These are phyloP conservation scores for Glebionis coronaria DNA, from an alignment of 129 eudicot genomes.

Conservation along the genomic window DNA sequence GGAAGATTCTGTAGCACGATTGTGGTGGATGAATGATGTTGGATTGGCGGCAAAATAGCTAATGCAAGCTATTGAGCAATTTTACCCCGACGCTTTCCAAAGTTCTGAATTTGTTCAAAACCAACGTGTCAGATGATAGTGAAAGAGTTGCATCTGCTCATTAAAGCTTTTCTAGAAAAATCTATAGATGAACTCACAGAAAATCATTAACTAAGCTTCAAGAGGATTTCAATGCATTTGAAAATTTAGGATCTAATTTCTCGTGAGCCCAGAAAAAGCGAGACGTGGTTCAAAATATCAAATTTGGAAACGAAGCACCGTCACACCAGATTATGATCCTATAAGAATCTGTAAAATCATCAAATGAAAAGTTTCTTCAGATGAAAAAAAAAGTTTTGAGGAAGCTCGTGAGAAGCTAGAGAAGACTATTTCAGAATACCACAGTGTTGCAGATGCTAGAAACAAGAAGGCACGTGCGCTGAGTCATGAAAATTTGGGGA, in stretches of 20 bases:
- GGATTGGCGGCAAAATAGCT: too few species aligned
- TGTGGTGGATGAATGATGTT: too few species aligned
- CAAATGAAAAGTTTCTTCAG: background rate
- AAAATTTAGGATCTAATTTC: background rate
- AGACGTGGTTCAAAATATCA: background rate
- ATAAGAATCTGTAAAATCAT: background rate
- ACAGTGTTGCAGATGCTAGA: background rate
- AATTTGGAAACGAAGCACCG: background rate
- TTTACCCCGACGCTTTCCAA: too few species aligned
- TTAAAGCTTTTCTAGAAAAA: background rate
- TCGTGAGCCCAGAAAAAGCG: constrained; percentile 5
- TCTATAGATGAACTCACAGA: background rate
- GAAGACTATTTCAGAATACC: background rate
- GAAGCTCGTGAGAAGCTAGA: background rate
- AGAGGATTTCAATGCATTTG: background rate
- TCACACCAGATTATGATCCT: background rate
- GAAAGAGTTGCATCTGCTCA: background rate
- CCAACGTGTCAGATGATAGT: background rate
- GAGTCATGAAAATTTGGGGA: background rate
- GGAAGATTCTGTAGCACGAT: too few species aligned
- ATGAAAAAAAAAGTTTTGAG: background rate
- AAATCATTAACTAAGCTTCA: background rate
- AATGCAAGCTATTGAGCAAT: too few species aligned
- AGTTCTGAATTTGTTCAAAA: too few species aligned
- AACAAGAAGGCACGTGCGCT: background rate